Percentiles rank a stretch among this genome's conserved stretches.
Evolutionary conservation across 129 eudicot species (phyloP).

Genomic region (Pittosporum tobira): DNA sequence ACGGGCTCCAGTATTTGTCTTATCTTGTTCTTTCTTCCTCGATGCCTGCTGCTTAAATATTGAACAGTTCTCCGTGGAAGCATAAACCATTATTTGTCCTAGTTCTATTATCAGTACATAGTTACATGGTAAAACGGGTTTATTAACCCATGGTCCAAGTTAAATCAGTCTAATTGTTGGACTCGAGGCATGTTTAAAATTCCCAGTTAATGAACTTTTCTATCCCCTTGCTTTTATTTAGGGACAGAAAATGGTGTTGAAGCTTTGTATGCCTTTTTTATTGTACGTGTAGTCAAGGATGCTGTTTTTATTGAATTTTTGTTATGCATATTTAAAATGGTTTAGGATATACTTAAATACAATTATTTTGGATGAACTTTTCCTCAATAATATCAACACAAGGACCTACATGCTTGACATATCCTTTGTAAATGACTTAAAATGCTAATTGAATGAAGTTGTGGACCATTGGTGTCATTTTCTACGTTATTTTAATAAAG

Average conservation of each 20-base stretch:
- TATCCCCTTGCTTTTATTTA: constrained; percentile 16
- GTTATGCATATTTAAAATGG: too few relatives aligned
- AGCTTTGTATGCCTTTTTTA: background rate
- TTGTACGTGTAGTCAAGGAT: too few relatives aligned
- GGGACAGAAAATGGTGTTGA: constrained; percentile 3
- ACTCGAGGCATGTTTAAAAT: constrained; percentile 6
- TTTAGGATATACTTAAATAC: too few relatives aligned
- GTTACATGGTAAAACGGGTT: constrained; percentile 2
- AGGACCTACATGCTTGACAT: too few relatives aligned
- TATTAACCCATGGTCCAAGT: background rate
- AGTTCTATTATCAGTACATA: constrained; percentile 35
- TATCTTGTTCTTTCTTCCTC: constrained; percentile 61
- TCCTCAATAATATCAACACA: too few relatives aligned
- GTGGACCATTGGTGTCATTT: too few relatives aligned
- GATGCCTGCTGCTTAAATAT: constrained; percentile 56
- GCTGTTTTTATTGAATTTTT: too few relatives aligned
- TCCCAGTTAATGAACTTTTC: constrained; percentile 6
- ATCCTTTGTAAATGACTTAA: too few relatives aligned
- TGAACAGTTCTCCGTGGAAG: background rate
- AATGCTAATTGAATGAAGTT: too few relatives aligned
- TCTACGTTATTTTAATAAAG: too few relatives aligned
- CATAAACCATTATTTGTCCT: constrained; percentile 4
- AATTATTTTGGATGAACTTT: too few relatives aligned
- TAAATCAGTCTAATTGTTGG: constrained; percentile 6
- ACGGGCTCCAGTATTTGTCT: constrained; percentile 68